Evolutionary conservation across 106 monocot genomes (phyloP), one percentile per base, ranked within the genome.

Genomic region (Iris macrosiphon): DNA sequence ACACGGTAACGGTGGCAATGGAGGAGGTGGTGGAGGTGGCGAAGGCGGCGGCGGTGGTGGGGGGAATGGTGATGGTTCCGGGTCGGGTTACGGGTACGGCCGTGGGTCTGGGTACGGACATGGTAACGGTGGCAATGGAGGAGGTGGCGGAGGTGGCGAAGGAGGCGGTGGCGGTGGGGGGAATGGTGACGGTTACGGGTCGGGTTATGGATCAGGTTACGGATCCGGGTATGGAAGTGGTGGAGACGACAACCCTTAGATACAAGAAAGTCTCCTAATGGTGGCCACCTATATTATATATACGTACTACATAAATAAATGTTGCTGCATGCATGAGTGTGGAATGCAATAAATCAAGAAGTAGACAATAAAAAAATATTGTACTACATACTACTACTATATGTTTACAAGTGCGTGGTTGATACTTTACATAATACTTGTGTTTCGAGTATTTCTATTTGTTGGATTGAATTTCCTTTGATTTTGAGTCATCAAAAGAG

Each of bases 21-120:
- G 40, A 13, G 57, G 57, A 13, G 23, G 34, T 43, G 59, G 59
- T 13, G 43, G 29, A 2, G 59, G 59, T 17, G 59, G 59, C 4
- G 59, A 41, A 4, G 42, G 8, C 7, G 58, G 59, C 10, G 26
- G 42, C 7, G 59, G 59, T 11, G n/a, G 59, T 9, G 26, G n/a
- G 9, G 59, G 59, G 28, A 25, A n/a, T 7, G 59, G 59, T 11
- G 19, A 42, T 27, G 59, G 59, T 7, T 59, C 13, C 5, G 59
- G 59, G 4, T 42, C 16, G 0, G 59, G 59, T 27, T 19, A 19
- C n/a, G 59, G 59, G 7, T 26, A 21, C 15, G 59, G 59, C 19
- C 4, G 21, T 14, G 57, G 57, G 3, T 11, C 3, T 2, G 59
- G 59, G 0, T 21, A 8, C 9, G 59, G 59, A 9, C 28, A 10